Conservation (phyloP, 352 stramenopile species). For the Globisporangium echinulatum region DNA sequence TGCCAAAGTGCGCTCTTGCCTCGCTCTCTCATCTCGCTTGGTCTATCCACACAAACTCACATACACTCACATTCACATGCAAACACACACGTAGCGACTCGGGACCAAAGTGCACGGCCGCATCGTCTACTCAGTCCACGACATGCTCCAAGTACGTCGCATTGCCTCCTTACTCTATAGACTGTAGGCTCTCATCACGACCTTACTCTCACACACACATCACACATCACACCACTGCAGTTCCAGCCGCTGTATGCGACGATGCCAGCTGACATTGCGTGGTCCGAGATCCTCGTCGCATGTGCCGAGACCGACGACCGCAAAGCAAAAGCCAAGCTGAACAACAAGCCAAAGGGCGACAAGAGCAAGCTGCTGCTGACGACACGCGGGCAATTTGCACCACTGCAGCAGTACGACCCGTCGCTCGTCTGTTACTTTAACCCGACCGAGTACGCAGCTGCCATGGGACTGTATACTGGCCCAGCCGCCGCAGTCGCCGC, state of each 20-base stretch:
- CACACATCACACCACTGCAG: constrained; percentile 13
- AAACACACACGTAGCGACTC: constrained; percentile 20
- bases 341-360: constrained; percentile 32
- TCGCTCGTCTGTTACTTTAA: constrained; percentile 77
- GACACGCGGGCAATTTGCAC: neutral
- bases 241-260: constrained; percentile 68
- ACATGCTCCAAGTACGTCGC: constrained; percentile 46
- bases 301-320: constrained; percentile 40
- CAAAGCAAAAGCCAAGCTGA: constrained; percentile 39
- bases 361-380: too few species aligned
- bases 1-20: constrained; percentile 20
- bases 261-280: constrained; percentile 58
- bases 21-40: too few species aligned
- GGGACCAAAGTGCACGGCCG: constrained; percentile 38
- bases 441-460: constrained; percentile 61
- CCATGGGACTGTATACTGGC: constrained; percentile 56
- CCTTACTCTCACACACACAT: too few species aligned
- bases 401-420: constrained; percentile 59
- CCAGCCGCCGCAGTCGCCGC: constrained; percentile 3
- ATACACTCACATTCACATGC: too few species aligned
- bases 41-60: too few species aligned
- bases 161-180: neutral
- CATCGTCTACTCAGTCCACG: constrained; percentile 52
- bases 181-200: too few species aligned
- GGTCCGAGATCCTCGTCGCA: constrained; percentile 52